These are phyloP conservation scores for Diospyros kaki DNA, from an alignment of 148 eudicot genomes.

Conservation along the genomic window DNA sequence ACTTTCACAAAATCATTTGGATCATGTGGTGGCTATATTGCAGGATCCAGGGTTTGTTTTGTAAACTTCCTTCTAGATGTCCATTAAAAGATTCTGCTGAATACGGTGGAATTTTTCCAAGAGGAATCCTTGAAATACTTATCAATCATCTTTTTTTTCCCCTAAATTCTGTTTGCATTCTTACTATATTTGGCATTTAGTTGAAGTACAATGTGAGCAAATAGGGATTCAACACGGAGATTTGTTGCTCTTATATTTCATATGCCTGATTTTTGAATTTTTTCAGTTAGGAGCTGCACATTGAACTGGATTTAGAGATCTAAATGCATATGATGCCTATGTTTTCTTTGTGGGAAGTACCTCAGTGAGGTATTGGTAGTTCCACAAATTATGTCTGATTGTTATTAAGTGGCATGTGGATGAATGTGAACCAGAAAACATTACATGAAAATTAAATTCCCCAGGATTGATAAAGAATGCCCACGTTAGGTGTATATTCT, in stretches of 20 bases:
- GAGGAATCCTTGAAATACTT: background rate
- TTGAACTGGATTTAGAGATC: background rate
- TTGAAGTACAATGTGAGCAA: background rate
- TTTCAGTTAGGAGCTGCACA: background rate
- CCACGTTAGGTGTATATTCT: background rate
- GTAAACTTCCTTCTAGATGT: background rate
- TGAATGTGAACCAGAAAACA: too few species aligned
- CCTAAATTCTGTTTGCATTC: background rate
- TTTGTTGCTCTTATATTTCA: background rate
- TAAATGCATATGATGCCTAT: background rate
- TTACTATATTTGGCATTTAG: background rate
- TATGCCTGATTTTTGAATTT: background rate
- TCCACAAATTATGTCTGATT: background rate
- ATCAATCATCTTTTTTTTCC: background rate
- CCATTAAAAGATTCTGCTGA: background rate
- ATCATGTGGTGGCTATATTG: slow-evolving; percentile 97
- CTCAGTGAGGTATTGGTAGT: background rate
- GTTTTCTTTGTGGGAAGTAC: background rate
- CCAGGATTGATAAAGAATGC: background rate
- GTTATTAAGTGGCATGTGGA: background rate
- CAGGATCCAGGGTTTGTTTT: slow-evolving; percentile 81
- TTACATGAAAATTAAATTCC: background rate
- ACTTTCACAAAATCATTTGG: slow-evolving; percentile 97
- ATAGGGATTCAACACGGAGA: too few species aligned
- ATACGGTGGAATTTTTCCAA: background rate